Evolutionary conservation across 2,329 filamentous ascomycete species (phyloP).

Genomic region (Talaromyces atroroseus): DNA sequence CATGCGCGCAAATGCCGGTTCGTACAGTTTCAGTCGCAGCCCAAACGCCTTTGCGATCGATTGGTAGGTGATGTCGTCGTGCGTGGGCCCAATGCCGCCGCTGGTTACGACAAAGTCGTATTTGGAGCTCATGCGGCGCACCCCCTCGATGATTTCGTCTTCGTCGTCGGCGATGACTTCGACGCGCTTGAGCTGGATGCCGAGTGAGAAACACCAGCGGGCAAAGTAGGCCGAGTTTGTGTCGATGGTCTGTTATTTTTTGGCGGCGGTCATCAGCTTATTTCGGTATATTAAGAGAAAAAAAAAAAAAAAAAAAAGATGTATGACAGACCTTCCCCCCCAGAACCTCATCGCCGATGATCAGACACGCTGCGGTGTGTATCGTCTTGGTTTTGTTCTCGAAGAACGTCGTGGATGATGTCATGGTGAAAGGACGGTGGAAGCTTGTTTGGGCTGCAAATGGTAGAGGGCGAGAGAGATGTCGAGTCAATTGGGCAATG

Average conservation of each 20-base stretch:
- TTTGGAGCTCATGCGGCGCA: constrained; percentile 74
- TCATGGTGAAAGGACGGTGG: constrained; percentile 29
- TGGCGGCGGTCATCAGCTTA: not conserved
- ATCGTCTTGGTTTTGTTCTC: constrained; percentile 54
- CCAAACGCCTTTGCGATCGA: constrained; percentile 87
- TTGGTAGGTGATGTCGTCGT: constrained; percentile 96
- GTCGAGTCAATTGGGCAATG: constrained; percentile 66
- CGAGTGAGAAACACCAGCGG: constrained; percentile 61
- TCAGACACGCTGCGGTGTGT: constrained; percentile 82
- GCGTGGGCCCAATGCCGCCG: constrained; percentile 94
- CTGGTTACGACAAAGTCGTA: constrained; percentile 96
- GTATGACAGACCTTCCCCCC: constrained; percentile 70
- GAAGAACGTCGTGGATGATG: constrained; percentile 35
- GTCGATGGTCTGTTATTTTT: constrained; percentile 52
- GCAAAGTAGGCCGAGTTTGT: constrained; percentile 62
- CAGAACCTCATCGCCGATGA: constrained; percentile 96
- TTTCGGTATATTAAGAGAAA: no score
- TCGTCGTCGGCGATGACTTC: constrained; percentile 95
- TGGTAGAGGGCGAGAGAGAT: constrained; percentile 60
- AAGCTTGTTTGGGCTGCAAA: constrained; percentile 7
- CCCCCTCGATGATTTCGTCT: constrained; percentile 80
- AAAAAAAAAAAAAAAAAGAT: no score
- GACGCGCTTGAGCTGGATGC: constrained; percentile 69
- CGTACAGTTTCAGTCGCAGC: constrained; percentile 69
- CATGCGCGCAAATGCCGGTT: constrained; percentile 75